Base-by-base conservation (phyloP, 2,329 filamentous ascomycete species). In the Sclerotinia spermophila region DNA sequence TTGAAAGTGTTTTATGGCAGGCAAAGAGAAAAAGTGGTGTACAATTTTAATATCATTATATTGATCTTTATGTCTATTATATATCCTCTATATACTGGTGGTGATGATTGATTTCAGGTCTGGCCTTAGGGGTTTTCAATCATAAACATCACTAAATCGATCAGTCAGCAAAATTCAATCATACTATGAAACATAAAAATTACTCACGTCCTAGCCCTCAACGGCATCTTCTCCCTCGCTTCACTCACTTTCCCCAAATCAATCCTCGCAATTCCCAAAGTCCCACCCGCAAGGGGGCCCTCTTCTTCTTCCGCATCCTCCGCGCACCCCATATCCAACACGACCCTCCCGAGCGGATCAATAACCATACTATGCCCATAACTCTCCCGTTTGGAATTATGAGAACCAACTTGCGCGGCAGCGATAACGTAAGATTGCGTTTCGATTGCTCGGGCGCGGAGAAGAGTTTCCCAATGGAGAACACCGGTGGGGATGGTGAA, bases 361-460 rank as follows among this genome's bases (percentile, higher is more conserved):
- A 97, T 85, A 61, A 96, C 91, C 83, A 97, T 88, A 76, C 91
- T 92, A 79, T 93, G 90, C 0, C 95, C 95, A 81, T 96, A 97
- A 80, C 92, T 96, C 40, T 87, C 86, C 71, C 95, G 84, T 81
- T 89, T 93, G 73, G 89, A 87, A 75, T 93, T 94, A 73, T 87
- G 93, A 51, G 83, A 80, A 1, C 94, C 94, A 33, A 87, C 86
- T 81, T 97, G 94, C 53, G 94, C 95, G 0, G 94, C 90, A 15
- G 94, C 95, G 72, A 97, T 83, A 2, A 97, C 90, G 83, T 92
- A 98, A 69, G 89, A 89, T 81, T 97, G 92, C 27, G 91, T 93
- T 83, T 97, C 95, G 72, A 97, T 93, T 15, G 95, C 95, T 61
- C 95, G 85, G 5, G 93, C 89, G 40, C 92, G 85, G 21, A 97